These are phyloP conservation scores for Dactylonectria macrodidyma DNA, from an alignment of 2,329 filamentous ascomycete species.

Conservation along the genomic window DNA sequence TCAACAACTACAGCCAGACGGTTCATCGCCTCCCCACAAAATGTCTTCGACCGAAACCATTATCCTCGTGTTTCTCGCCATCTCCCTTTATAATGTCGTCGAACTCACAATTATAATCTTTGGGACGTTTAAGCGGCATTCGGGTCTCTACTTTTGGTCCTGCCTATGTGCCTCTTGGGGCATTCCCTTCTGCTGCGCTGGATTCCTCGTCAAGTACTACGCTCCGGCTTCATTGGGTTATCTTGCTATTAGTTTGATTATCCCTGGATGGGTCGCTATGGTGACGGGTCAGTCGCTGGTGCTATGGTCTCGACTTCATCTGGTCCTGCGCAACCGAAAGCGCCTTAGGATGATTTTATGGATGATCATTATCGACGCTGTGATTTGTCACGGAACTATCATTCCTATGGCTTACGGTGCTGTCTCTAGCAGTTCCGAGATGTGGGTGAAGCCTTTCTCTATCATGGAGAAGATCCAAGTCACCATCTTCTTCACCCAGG, in stretches of 20 bases:
- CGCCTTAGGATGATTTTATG: conserved; percentile 64
- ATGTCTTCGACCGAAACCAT: too few relatives aligned
- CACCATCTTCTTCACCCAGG: conserved; percentile 60
- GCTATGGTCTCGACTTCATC: conserved; percentile 73
- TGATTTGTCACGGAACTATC: conserved; percentile 68
- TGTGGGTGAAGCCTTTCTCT: conserved; percentile 53
- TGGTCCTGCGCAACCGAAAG: conserved; percentile 67
- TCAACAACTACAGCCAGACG: too few relatives aligned
- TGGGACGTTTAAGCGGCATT: conserved; percentile 52
- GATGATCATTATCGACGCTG: conserved; percentile 70
- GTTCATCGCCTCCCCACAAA: too few relatives aligned
- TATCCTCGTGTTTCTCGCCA: conserved; percentile 50
- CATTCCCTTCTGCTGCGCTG: conserved; percentile 56
- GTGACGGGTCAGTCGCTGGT: conserved; percentile 74
- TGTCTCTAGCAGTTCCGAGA: conserved; percentile 51
- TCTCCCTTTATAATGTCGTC: conserved; percentile 54
- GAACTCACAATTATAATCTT: conserved; percentile 55
- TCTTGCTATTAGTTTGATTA: conserved; percentile 40
- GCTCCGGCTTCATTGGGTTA: conserved; percentile 38
- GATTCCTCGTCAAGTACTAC: conserved; percentile 61
- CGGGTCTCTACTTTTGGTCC: conserved; percentile 58
- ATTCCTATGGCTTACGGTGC: conserved; percentile 69
- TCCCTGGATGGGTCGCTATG: conserved; percentile 59
- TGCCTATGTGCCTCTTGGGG: conserved; percentile 53
- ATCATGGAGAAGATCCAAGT: conserved; percentile 64